Evolutionary conservation across 441 rosid genomes (phyloP).

Genomic region (Oxalis stricta): DNA sequence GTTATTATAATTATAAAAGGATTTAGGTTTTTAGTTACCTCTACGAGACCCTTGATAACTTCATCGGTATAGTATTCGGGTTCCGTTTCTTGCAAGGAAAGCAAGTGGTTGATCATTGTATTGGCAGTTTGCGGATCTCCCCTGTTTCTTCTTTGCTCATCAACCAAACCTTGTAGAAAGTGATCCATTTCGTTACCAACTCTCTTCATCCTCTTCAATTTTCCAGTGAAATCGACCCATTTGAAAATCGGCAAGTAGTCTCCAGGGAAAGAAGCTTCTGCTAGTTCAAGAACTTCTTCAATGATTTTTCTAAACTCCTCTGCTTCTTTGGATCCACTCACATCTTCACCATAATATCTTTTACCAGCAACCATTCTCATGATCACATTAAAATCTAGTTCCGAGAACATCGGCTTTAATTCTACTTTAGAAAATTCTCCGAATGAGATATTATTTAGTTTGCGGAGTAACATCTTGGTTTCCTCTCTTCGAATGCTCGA

Average conservation of each 20-base stretch:
- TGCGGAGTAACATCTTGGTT: not conserved
- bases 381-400: constrained; percentile 15
- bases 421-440: constrained; percentile 9
- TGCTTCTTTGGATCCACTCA: constrained; percentile 5
- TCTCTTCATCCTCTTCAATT: constrained; percentile 7
- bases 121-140: constrained; percentile 6
- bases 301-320: constrained; percentile 4
- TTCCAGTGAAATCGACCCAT: not conserved
- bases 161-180: constrained; percentile 14
- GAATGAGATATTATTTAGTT: not conserved
- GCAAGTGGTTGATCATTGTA: constrained; percentile 17
- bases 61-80: constrained; percentile 23
- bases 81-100: constrained; percentile 14
- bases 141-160: constrained; percentile 8
- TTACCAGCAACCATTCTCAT: constrained; percentile 25
- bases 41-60: constrained; percentile 23
- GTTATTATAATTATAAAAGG: too few species aligned
- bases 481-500: constrained; percentile 6
- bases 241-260: too few species aligned
- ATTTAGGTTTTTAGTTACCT: constrained; percentile 6
- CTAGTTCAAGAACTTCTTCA: not conserved
- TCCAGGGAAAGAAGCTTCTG: not conserved
- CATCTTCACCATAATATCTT: constrained; percentile 4
- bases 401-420: constrained; percentile 18
- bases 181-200: constrained; percentile 1